Base-by-base conservation (phyloP, 257 asterid species). In the Asclepias syriaca region DNA sequence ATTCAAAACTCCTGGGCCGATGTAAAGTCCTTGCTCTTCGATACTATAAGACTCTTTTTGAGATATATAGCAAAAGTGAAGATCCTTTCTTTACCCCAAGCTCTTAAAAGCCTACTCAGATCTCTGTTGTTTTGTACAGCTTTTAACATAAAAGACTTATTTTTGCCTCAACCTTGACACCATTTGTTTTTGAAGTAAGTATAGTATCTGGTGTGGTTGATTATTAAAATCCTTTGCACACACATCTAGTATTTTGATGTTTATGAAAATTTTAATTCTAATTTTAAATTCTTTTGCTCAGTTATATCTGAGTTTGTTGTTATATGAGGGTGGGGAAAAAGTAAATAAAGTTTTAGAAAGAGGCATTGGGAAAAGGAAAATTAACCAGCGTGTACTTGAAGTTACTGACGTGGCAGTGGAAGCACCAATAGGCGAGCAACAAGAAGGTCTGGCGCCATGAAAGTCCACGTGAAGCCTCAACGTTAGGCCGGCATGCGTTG, bases 11-110 rank as follows among this genome's bases (percentile, higher is more conserved):
- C 24, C 70, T 66, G 7, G 11, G 22, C 15, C 50, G 18, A 15
- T 66, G 70, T 45, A 66, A 27, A 66, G 39, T 43, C 2, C 70
- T 66, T 27, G 72, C 72, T 6, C 1, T 15, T 27, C 2, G 24
- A 9, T 68, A 49, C 27, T 2, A 6, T 11, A n/a, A 68, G 6
- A 68, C 12, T 9, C 59, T 49, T 29, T 68, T 68, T 27, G 72
- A 68, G 39, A 68, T 68, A 11, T 68, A 68, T 48, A 8, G 72
- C 12, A 48, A 68, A 12, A 53, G 32, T 2, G 71, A 66, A 32
- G 72, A 68, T 68, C 59, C 46, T 24, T 68, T 68, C 72, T 46
- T 68, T 37, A 21, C 21, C 22, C 55, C 55, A 1, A 19, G 53
- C 37, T 21, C 56, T n/a, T 45, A 40, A 45, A 43, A 43, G 48